These are phyloP conservation scores for Diophrys appendiculata DNA, from an alignment of 73 alveolate genomes.

Conservation along the genomic window DNA sequence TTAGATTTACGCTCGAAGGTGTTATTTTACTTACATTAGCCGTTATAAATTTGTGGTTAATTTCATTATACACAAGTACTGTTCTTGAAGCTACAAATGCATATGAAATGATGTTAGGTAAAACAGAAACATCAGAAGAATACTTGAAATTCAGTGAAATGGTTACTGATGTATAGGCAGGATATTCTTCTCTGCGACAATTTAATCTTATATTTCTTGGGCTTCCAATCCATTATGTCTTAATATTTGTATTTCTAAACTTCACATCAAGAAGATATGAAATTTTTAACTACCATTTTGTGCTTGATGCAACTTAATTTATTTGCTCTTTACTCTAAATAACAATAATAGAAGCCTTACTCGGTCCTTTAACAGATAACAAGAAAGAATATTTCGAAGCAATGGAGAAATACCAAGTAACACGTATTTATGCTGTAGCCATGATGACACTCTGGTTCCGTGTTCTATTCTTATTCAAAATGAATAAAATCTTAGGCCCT, in stretches of 20 bases:
- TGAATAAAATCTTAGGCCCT: constrained; percentile 10
- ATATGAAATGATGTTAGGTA: background rate
- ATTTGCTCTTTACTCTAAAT: background rate
- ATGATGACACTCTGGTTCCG: constrained; percentile 7
- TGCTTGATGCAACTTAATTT: background rate
- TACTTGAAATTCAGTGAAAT: background rate
- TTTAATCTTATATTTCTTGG: background rate
- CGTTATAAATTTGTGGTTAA: background rate
- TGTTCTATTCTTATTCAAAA: background rate
- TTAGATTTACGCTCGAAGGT: constrained; percentile 1
- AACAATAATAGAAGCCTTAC: background rate
- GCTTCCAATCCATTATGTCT: constrained; percentile 1
- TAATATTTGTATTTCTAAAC: background rate
- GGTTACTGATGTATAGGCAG: background rate
- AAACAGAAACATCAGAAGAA: background rate
- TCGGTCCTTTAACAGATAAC: background rate
- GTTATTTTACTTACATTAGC: background rate
- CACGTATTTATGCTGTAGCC: background rate
- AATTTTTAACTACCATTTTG: background rate
- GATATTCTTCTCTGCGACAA: background rate
- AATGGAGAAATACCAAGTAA: background rate
- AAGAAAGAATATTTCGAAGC: background rate
- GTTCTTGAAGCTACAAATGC: background rate
- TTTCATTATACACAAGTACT: background rate
- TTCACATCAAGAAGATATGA: background rate